Evolutionary conservation across 2,329 filamentous ascomycete genomes (phyloP).

Genomic region (Paracamarosporium sp.): DNA sequence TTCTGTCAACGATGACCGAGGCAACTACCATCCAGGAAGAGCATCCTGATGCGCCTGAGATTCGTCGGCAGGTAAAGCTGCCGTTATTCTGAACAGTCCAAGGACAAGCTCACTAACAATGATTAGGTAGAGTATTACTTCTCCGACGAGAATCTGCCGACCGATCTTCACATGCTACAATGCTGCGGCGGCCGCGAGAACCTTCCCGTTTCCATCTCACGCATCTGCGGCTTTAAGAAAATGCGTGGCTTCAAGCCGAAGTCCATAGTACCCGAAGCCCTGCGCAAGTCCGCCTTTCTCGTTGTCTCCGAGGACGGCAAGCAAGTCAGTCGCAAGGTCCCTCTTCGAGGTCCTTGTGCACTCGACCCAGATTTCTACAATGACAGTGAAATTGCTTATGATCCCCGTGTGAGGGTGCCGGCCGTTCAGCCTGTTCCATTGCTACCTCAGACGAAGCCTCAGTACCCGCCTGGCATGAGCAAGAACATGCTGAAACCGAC

Average conservation of each 20-base stretch:
- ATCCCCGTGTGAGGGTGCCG: slow-evolving; percentile 30
- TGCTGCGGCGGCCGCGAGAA: slow-evolving; percentile 50
- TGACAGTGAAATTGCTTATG: slow-evolving; percentile 38
- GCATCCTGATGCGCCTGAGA: slow-evolving; percentile 34
- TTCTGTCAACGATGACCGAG: slow-evolving; percentile 2
- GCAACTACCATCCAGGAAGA: slow-evolving; percentile 14
- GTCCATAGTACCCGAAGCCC: slow-evolving; percentile 46
- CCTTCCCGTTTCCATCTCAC: slow-evolving; percentile 50
- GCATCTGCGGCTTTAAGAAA: slow-evolving; percentile 53
- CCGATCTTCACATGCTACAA: slow-evolving; percentile 52
- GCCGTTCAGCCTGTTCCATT: slow-evolving; percentile 28
- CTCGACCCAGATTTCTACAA: slow-evolving; percentile 36
- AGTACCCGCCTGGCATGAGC: slow-evolving; percentile 41
- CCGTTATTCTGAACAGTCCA: neutral
- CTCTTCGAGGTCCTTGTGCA: slow-evolving; percentile 41
- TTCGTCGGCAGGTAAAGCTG: slow-evolving; percentile 39
- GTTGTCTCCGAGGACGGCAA: slow-evolving; percentile 51
- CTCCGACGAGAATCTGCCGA: slow-evolving; percentile 55
- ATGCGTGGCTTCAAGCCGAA: slow-evolving; percentile 55
- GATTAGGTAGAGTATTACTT: slow-evolving; percentile 58
- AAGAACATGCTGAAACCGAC: slow-evolving; percentile 53
- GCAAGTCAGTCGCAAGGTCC: slow-evolving; percentile 50
- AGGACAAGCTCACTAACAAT: slow-evolving; percentile 10
- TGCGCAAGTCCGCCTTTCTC: slow-evolving; percentile 51
- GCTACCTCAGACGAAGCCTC: slow-evolving; percentile 36